Percentiles rank a stretch among this genome's conserved stretches.
These are phyloP conservation scores for Penstemon davidsonii DNA, from an alignment of 257 asterid genomes.

Conservation along the genomic window DNA sequence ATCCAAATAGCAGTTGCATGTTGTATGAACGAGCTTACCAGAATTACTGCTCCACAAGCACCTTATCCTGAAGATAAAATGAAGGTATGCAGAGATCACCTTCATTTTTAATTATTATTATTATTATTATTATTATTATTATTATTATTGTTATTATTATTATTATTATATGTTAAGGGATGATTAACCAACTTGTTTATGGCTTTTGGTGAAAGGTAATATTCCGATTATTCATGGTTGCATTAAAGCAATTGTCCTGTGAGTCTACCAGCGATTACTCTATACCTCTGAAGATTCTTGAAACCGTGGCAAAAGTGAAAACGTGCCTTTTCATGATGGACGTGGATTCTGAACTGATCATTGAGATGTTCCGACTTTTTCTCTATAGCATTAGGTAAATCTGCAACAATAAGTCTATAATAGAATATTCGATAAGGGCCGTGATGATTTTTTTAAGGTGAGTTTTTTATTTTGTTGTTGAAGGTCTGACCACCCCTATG, in stretches of 20 bases:
- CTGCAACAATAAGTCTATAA: not conserved
- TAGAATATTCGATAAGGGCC: too few relatives aligned
- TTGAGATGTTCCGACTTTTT: slow-evolving; percentile 26
- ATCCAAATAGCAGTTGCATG: slow-evolving; percentile 27
- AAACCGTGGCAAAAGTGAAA: slow-evolving; percentile 22
- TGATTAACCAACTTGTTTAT: not conserved
- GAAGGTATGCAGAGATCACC: slow-evolving; percentile 21
- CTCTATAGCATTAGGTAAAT: slow-evolving; percentile 30
- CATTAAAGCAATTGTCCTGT: slow-evolving; percentile 20
- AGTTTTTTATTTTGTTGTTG: slow-evolving; percentile 25
- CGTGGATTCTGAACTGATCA: slow-evolving; percentile 20
- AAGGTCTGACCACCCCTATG: slow-evolving; percentile 48
- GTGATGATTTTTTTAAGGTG: not conserved
- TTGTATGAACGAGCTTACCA: slow-evolving; percentile 27
- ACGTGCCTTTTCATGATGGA: slow-evolving; percentile 25
- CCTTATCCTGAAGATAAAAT: slow-evolving; percentile 29
- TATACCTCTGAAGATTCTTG: slow-evolving; percentile 29
- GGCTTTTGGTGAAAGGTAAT: slow-evolving; percentile 26
- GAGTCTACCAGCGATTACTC: slow-evolving; percentile 13
- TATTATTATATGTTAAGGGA: not conserved
- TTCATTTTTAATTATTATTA: too few relatives aligned
- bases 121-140: not conserved
- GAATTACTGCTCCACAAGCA: slow-evolving; percentile 32
- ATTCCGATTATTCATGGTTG: slow-evolving; percentile 22
- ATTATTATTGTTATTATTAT: too few relatives aligned